These are phyloP conservation scores for Aegilops speltoides DNA, from an alignment of 176 grass and related monocot species.

Conservation along the genomic window DNA sequence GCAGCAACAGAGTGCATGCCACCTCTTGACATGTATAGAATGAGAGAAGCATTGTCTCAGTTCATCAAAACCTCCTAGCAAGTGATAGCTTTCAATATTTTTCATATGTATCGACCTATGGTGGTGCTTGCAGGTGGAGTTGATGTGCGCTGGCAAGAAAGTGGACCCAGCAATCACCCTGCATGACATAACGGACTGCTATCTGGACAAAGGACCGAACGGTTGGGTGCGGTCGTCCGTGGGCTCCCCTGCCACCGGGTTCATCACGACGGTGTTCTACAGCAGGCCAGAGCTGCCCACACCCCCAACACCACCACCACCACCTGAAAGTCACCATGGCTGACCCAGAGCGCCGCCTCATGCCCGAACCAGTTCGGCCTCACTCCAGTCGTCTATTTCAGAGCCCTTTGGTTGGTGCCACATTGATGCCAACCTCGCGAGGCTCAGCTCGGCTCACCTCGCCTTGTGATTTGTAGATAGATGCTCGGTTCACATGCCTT, in stretches of 20 bases:
- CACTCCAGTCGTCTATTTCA: neutral
- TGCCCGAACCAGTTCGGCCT: neutral
- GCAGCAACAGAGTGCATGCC: neutral
- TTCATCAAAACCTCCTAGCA: neutral
- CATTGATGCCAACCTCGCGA: neutral
- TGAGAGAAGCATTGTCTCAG: neutral
- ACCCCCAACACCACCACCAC: neutral
- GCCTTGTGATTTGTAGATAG: constrained; percentile 25
- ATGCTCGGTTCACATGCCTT: constrained; percentile 16
- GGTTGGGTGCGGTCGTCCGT: constrained; percentile 34
- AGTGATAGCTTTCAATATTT: too few relatives aligned
- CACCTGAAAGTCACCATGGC: neutral
- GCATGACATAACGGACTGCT: constrained; percentile 39
- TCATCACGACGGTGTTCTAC: constrained; percentile 38
- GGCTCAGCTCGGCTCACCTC: neutral
- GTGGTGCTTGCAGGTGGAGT: constrained; percentile 44
- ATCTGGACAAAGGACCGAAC: constrained; percentile 33
- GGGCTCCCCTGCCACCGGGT: constrained; percentile 32
- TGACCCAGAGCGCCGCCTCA: neutral
- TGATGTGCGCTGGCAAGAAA: constrained; percentile 30
- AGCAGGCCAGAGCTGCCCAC: constrained; percentile 20
- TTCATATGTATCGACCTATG: neutral
- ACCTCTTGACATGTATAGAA: neutral
- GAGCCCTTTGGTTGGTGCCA: neutral
- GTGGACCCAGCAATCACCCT: constrained; percentile 33